Base-by-base conservation (phyloP, 2,329 filamentous ascomycete species). In the Aspergillus bombycis region DNA sequence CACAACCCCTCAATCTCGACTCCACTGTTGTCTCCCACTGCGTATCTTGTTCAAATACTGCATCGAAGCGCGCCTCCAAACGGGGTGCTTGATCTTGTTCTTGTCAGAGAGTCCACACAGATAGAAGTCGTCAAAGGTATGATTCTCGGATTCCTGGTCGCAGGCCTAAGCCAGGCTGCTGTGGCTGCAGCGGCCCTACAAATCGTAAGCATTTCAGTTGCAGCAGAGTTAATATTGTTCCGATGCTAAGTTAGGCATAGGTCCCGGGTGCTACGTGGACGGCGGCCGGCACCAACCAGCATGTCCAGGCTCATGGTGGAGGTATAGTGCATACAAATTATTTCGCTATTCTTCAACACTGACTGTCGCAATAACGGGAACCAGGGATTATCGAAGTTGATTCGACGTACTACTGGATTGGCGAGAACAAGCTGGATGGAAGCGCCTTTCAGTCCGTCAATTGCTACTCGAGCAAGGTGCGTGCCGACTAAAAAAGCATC, bases 351-450 rank as follows among this genome's bases (percentile, higher is more conserved):
- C 2, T 28, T 3, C 3, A 19, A 3, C 3, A 30, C 26, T 19
- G 11, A 54, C 34, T 7, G 1, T 16, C 3, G 19, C 43, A 10
- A 11, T 52, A 23, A 11, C 9, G 3, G 6, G 0, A 14, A 11
- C n/a, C 9, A 66, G 64, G 60, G 10, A 63, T 91, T n/a, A 83
- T 89, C 70, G 79, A 85, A 68, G 84, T 85, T 1, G 80, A 82
- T 50, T 80, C 79, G 11, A 84, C 82, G 0, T 91, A 87, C 78
- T 91, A 91, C 77, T 83, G 88, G 77, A 85, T 91, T 38, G 89
- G 89, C 19, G 89, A 91, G 73, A 89, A 91, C 77, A 91, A 91
- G 74, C 85, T 86, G 1, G 77, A 84, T n/a, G 87, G 88, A 28
- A 83, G 80, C 1, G 76, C 80, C 0, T 91, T 91, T 74, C 84